phyloP scores from a whole-genome alignment of 148 eudicot species.

The Rheum nobile region DNA sequence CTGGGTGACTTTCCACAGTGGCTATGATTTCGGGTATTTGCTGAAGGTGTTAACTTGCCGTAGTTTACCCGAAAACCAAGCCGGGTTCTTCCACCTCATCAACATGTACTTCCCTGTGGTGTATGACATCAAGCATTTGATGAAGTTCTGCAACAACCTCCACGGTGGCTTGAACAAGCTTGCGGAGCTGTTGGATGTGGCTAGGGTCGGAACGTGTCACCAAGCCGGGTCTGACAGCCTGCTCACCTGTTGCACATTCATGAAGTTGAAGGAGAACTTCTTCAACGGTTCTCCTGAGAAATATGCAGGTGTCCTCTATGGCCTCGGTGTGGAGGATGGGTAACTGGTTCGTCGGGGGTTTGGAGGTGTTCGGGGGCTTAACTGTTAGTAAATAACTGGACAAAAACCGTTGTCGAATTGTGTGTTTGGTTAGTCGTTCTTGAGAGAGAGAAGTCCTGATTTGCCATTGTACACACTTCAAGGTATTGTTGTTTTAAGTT shows the following conservation, averaged over 20 bases:
- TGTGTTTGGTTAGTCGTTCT: slow-evolving; percentile 11
- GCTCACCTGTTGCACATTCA: slow-evolving; percentile 9
- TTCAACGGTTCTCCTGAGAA: background rate
- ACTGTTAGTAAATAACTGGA: slow-evolving; percentile 13
- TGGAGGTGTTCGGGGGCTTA: slow-evolving; percentile 8
- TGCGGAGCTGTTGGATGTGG: slow-evolving; percentile 12
- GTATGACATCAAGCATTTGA: slow-evolving; percentile 11
- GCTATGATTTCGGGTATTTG: slow-evolving; percentile 12
- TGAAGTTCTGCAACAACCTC: slow-evolving; percentile 11
- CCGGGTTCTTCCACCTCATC: slow-evolving; percentile 7
- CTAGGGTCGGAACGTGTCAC: slow-evolving; percentile 9
- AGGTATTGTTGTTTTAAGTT: slow-evolving; percentile 11
- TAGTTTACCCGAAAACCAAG: background rate
- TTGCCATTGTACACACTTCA: slow-evolving; percentile 10
- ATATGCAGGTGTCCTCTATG: slow-evolving; percentile 5
- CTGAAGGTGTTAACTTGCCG: slow-evolving; percentile 4
- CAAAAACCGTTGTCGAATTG: slow-evolving; percentile 9
- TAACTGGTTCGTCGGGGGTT: background rate
- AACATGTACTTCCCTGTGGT: slow-evolving; percentile 8
- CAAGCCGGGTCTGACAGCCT: slow-evolving; percentile 9
- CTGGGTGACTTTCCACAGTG: slow-evolving; percentile 9
- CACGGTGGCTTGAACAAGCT: slow-evolving; percentile 10
- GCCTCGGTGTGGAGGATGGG: slow-evolving; percentile 7
- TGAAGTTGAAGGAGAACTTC: slow-evolving; percentile 10
- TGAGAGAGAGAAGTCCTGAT: slow-evolving; percentile 7